These are phyloP conservation scores for Thielaviopsis cerberus DNA, from an alignment of 2,329 filamentous ascomycete genomes.

Conservation along the genomic window DNA sequence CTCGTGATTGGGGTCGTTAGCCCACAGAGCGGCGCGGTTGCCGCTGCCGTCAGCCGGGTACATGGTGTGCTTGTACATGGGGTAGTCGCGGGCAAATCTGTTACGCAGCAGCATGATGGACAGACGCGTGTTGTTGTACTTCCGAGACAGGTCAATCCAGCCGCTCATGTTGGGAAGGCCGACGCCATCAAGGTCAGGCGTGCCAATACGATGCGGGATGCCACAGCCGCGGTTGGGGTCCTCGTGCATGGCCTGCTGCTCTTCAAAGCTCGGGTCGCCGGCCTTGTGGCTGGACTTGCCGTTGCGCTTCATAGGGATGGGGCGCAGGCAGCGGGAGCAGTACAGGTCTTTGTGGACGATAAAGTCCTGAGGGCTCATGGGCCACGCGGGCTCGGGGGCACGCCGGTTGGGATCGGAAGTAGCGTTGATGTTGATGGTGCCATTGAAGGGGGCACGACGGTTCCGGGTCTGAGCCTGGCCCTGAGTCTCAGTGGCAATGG, in stretches of 20 bases:
- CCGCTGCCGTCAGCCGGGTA: conserved; percentile 8
- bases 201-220: conserved; percentile 8
- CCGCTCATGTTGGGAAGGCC: conserved; percentile 11
- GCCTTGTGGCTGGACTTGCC: background rate
- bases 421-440: background rate
- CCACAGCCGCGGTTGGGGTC: conserved; percentile 7
- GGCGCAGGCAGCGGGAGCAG: conserved; percentile 10
- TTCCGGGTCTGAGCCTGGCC: too few species aligned
- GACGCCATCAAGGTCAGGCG: conserved; percentile 3
- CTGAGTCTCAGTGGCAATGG: too few species aligned
- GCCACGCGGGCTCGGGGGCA: conserved; percentile 4
- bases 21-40: conserved; percentile 8
- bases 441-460: background rate
- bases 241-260: conserved; percentile 7
- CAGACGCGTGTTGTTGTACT: conserved; percentile 7
- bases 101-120: background rate
- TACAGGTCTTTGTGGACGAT: conserved; percentile 5
- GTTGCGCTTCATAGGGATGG: background rate
- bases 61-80: conserved; percentile 10
- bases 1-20: conserved; percentile 9
- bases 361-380: background rate
- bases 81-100: conserved; percentile 4
- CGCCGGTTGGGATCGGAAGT: background rate
- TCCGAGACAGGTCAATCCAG: conserved; percentile 9
- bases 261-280: background rate